Evolutionary conservation across 208 protist genomes (phyloP), one percentile per base, ranked within the genome.

Genomic region (Acanthamoeba castellanii): DNA sequence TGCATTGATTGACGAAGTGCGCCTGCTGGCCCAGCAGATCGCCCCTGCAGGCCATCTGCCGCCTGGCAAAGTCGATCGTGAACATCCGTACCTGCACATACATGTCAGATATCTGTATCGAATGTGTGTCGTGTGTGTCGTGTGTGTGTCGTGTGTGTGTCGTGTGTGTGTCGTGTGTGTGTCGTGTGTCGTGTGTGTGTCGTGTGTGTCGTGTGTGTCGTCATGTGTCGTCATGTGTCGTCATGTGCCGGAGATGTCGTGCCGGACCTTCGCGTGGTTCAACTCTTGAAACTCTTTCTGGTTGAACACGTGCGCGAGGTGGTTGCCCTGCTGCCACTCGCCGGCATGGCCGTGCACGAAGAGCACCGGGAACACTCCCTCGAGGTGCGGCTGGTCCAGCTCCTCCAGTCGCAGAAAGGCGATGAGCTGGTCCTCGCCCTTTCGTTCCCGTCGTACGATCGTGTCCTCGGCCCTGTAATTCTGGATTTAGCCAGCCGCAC

Each of bases 11-110:
- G 76, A 85, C 76, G 55, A 85, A 85, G 20, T 34, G 16, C 47
- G 76, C 76, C 45, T 85, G 76, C 47, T 85, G 76, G 22, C 22
- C 47, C 76, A 85, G 47, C 45, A 85, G 47, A 42, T 85, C 76
- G 30, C 76, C 76, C 5, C 76, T 11, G 76, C 76, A 85, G 13
- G 76, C 76, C 76, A 85, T 85, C 22, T 9, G 37, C 34, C 47
- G 37, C 76, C 57, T 25, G 9, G 76, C 45, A 0, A 85, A 85
- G 8, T 50, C 45, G 37, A 85, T 50, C 11, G 76, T 85, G 47
- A 85, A 85, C 3, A 85, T 27, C 6, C 37, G 20, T 8, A 85
- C 47, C 76, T 85, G 76, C 52, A 22, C 37, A 3, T 37, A 37
- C 37, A 37, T 3, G 37, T 37, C 37, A 37, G n/a, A n/a, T n/a